A percentile compares a stretch with the other conserved stretches of the same genome.
phyloP scores from a whole-genome alignment of 306 rosid genomes.

The Fragaria ananassa region DNA sequence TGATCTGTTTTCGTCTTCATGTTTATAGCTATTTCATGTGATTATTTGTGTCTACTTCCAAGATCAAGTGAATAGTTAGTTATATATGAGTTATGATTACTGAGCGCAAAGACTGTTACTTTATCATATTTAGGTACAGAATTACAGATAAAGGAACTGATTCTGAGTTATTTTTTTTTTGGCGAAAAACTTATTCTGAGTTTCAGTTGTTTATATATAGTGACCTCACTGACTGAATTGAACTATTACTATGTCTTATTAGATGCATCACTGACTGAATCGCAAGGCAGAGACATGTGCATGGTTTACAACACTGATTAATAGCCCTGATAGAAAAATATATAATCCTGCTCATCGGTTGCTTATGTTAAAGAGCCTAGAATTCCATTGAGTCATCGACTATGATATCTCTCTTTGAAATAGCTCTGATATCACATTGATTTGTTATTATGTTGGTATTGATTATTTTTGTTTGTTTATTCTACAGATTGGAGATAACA shows the following conservation, averaged over 20 bases:
- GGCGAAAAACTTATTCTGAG: neutral
- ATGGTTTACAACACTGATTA: neutral
- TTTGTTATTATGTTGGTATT: neutral
- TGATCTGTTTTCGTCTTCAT: too few relatives aligned
- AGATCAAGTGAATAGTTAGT: too few relatives aligned
- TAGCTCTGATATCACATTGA: neutral
- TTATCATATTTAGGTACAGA: too few relatives aligned
- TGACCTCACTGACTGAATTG: too few relatives aligned
- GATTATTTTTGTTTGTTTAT: neutral
- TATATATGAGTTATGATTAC: too few relatives aligned
- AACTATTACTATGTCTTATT: too few relatives aligned
- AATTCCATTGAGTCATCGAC: too few relatives aligned
- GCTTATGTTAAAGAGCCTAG: neutral
- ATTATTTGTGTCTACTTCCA: too few relatives aligned
- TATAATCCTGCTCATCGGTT: neutral
- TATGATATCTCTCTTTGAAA: neutral
- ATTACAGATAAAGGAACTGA: neutral
- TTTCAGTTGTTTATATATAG: neutral
- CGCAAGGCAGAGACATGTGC: neutral
- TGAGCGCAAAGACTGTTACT: too few relatives aligned
- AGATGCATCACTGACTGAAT: neutral
- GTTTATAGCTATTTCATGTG: too few relatives aligned
- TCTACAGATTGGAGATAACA: constrained; percentile 34
- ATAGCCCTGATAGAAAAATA: neutral
- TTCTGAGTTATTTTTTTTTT: neutral